Conservation (phyloP, 768 basidiomycete genomes). For the Termitomyces sp. region DNA sequence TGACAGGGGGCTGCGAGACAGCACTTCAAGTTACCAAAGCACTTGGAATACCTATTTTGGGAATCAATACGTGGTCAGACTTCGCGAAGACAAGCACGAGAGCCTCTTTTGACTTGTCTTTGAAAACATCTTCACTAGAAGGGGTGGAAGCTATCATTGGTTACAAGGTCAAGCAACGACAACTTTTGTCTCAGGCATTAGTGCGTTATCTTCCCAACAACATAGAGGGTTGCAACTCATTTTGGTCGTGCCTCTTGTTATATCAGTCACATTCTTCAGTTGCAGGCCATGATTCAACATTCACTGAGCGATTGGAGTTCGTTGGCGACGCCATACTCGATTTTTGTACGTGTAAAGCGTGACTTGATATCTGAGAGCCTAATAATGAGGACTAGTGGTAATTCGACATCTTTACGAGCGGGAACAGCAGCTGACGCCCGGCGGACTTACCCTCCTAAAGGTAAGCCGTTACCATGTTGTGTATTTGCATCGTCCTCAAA, state of each 20-base stretch:
- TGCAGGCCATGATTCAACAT: constrained; percentile 49
- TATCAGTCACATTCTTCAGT: constrained; percentile 67
- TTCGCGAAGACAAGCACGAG: constrained; percentile 50
- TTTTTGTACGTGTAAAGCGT: constrained; percentile 50
- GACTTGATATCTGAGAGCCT: constrained; percentile 5
- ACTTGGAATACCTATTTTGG: constrained; percentile 61
- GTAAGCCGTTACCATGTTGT: constrained; percentile 26
- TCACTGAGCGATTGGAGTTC: constrained; percentile 79
- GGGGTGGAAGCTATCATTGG: constrained; percentile 65
- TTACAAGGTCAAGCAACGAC: constrained; percentile 55
- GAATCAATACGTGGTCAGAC: constrained; percentile 70
- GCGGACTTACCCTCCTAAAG: constrained; percentile 78
- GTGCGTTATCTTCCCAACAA: constrained; percentile 37
- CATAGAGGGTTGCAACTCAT: background rate
- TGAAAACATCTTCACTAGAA: constrained; percentile 45
- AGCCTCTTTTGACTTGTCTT: constrained; percentile 38
- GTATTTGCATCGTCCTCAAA: background rate
- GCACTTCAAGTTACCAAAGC: constrained; percentile 64
- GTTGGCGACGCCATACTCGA: constrained; percentile 86
- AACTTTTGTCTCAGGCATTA: constrained; percentile 69
- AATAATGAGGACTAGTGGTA: constrained; percentile 51
- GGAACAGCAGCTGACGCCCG: constrained; percentile 63
- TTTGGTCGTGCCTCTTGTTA: background rate
- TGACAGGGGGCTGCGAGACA: constrained; percentile 65
- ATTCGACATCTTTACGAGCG: constrained; percentile 66